Evolutionary conservation across 1,139 yeast genomes (phyloP), one percentile per base, ranked within the genome.

Genomic region (Insectozyma bohioensis): DNA sequence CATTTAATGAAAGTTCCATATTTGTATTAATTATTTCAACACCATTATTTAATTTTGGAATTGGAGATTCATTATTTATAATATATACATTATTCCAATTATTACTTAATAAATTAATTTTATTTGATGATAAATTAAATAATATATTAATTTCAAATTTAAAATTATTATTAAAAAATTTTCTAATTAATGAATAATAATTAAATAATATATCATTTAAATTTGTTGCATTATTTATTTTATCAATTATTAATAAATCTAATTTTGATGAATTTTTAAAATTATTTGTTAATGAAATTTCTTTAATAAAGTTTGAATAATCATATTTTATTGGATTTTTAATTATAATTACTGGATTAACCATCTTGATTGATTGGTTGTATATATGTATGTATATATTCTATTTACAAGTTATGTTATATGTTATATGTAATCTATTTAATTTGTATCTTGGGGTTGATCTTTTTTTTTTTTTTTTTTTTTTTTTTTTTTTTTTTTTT

Each of bases 81-180:
- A 33, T 28, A 25, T 30, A 39, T 4, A 31, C 36, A n/a, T 26
- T 24, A 20, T 33, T 30, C 39, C 41, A 33, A 8, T 27, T 12
- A n/a, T 12, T 21, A n/a, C 23, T 22, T n/a, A 34, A 20, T 20
- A 23, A 12, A 12, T 20, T 20, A 16, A 29, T 11, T 12, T 35
- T 35, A 3, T 9, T 1, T n/a, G 12, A 7, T 7, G 22, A 17
- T 16, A 41, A 24, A 33, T 63, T 58, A 46, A 62, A 63, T 15
- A 61, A 40, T 0, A 67, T 51, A 36, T 63, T 56, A 26, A 65
- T 61, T n/a, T 49, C 52, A 34, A 66, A 59, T 2, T 41, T 44
- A 41, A 58, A 54, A 33, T 50, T 56, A 48, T 6, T 36, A 34
- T 45, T 34, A 13, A 59, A 52, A 2, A 46, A 20, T 3, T 42